Evolutionary conservation across 1,139 yeast genomes (phyloP), one percentile per base, ranked within the genome.

Genomic region (Suhomyces kunorum): DNA sequence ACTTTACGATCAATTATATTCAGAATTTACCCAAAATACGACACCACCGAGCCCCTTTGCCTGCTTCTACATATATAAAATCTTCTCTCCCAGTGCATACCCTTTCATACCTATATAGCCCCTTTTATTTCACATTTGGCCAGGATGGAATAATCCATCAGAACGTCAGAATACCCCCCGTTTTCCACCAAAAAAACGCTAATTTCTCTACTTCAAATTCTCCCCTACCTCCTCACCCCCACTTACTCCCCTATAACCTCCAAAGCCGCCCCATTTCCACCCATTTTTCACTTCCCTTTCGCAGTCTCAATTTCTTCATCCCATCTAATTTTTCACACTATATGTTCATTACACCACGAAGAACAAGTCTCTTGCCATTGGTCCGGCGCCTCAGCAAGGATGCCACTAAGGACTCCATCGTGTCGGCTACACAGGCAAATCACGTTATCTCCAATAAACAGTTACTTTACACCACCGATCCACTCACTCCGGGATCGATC

Each of bases 401-500:
- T 20, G 28, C 24, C 2, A n/a, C 28, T 12, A 23, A 24, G 16
- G 36, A 23, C 4, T 2, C 24, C 13, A 20, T 12, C 6, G 16
- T 14, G 9, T 61, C 67, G 8, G 55, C 71, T 18, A 66, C 75
- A 2, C 68, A 68, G 39, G 51, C 68, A 15, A 80, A 78, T 50
- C 70, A 74, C 20, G 56, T 72, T 16, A 68, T 81, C 9, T 79
- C 86, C n/a, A 72, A 66, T 8, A 76, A 74, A 48, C 96, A 89
- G 57, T 78, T 78, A 46, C 68, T 90, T 28, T 89, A 83, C 59
- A 79, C 84, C 66, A 81, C 87, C 1, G 95, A 87, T 59, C 76
- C 83, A 8, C 63, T 79, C 12, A 83, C 96, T 0, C 97, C 97
- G 0, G 98, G 98, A 0, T 83, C 92, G 2, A 75, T 85, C 4